These are phyloP conservation scores for Naegleria gruberi DNA, from an alignment of 208 protist species.

Conservation along the genomic window DNA sequence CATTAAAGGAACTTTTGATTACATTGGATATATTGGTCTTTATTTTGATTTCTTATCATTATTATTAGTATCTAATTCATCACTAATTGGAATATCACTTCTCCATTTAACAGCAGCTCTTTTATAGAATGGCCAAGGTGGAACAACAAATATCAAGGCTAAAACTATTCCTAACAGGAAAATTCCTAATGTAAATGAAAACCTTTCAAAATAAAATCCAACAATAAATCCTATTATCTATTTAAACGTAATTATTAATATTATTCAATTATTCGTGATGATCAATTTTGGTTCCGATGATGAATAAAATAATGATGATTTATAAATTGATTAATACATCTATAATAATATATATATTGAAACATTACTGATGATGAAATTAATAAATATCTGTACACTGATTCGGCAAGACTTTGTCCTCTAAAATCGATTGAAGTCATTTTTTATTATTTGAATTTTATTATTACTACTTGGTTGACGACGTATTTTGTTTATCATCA, in stretches of 20 bases:
- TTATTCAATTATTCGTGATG: background rate
- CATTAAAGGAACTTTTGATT: no score
- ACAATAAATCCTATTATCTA: background rate
- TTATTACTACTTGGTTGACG: no score
- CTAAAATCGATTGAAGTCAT: background rate
- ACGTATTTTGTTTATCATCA: no score
- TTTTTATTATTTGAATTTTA: no score
- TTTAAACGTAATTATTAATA: background rate
- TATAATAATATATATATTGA: background rate
- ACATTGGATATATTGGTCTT: no score
- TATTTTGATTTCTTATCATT: no score
- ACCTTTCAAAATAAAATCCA: background rate
- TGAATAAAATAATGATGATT: no score
- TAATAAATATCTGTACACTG: background rate
- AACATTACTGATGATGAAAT: background rate
- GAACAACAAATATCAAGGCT: background rate
- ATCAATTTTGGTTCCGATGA: background rate
- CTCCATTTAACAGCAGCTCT: background rate
- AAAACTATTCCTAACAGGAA: background rate
- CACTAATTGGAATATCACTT: background rate
- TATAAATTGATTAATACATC: no score
- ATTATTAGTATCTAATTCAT: no score
- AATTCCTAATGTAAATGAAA: background rate
- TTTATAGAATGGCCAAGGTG: background rate
- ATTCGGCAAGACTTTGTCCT: background rate